Base-by-base conservation (phyloP, 2,329 filamentous ascomycete genomes). In the Pseudogymnoascus sp. region DNA sequence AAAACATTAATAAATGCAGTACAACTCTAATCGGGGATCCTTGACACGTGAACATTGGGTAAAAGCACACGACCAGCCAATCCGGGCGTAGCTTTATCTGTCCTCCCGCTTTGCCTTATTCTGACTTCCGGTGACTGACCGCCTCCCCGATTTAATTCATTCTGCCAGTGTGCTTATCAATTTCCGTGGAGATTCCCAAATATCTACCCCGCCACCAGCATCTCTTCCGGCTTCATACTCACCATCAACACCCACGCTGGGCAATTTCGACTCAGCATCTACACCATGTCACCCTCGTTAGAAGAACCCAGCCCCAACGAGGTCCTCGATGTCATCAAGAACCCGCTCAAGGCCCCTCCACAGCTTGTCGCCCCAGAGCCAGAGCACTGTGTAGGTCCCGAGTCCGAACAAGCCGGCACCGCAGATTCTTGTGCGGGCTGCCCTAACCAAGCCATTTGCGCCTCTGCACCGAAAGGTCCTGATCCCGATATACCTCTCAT, bases 401-500 rank as follows among this genome's bases (percentile, higher is more conserved):
- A 93, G 72, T 91, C 89, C 13, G 81, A 91, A 68, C 78, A 84
- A 68, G 86, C 86, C 63, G 86, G 86, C 66, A 81, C 81, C 65
- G 84, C 85, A 61, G 93, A 96, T 76, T 92, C 91, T 47, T 99
- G 95, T 79, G 91, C 88, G 59, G 93, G 93, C 62, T 99, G 95
- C 73, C 95, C 95, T 1, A 99, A 99, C 79, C 93, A 99, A 78
- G 81, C 86, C 59, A 96, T 99, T 71, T 99, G 95, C 79, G 93
- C 93, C 16, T 90, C 93, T 10, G 90, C 93, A 1, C 93, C 93
- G 21, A 97, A 97, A 76, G 95, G 93, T 0, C 93, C 95, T 1
- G 95, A 99, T 74, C 93, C 93, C 0, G 95, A 99, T 75, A 90
- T 97, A 53, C 87, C 92, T 2, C 75, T 95, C 68, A 97, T 99